These are phyloP conservation scores for barley (Hordeum vulgare) DNA, from an alignment of 176 grass and related monocot genomes.

Conservation along the genomic window MorexV3_pseudomolecules_assembly NC_058523.1:324610575-324611074, in stretches of 20 bases:
- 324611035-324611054: background rate
- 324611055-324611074: slow-evolving; percentile 16
- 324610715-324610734: background rate
- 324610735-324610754: background rate
- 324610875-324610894: slow-evolving; percentile 53
- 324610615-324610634: background rate
- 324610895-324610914: slow-evolving; percentile 55
- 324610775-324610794: background rate
- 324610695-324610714: background rate
- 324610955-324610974: slow-evolving; percentile 32
- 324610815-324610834: background rate
- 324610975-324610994: slow-evolving; percentile 63
- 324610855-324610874: slow-evolving; percentile 68
- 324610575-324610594: background rate
- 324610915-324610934: slow-evolving; percentile 29
- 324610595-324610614: background rate
- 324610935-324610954: background rate
- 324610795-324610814: background rate
- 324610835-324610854: background rate
- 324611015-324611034: slow-evolving; percentile 33
- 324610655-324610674: too few species aligned
- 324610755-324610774: background rate
- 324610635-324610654: background rate
- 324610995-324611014: slow-evolving; percentile 55
- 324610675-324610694: background rate